Percentiles rank a stretch among this genome's conserved stretches.
These are phyloP conservation scores for Amanita polypyramis DNA, from an alignment of 768 basidiomycete species.

Conservation along the genomic window DNA sequence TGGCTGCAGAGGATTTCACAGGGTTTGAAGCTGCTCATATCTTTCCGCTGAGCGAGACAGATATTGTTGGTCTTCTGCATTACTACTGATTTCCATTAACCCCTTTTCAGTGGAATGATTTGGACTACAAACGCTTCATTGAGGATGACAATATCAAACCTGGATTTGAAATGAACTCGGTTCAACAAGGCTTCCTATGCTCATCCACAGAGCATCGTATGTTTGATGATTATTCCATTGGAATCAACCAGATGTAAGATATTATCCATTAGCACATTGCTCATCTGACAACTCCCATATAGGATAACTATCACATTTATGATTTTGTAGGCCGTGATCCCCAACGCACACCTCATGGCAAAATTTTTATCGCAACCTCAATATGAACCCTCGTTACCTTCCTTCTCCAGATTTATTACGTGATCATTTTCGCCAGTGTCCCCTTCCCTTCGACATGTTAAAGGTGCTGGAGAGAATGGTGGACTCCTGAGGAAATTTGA, in stretches of 20 bases:
- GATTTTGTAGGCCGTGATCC: slow-evolving; percentile 11
- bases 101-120: slow-evolving; percentile 11
- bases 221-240: slow-evolving; percentile 13
- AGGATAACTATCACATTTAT: slow-evolving; percentile 11
- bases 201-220: slow-evolving; percentile 11
- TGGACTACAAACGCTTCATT: slow-evolving; percentile 12
- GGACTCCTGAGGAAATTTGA: slow-evolving; percentile 10
- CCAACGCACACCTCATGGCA: slow-evolving; percentile 10
- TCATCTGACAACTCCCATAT: not conserved
- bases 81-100: slow-evolving; percentile 3
- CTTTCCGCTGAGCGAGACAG: slow-evolving; percentile 11
- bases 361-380: slow-evolving; percentile 6
- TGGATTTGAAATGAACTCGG: slow-evolving; percentile 12
- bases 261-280: not conserved
- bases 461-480: slow-evolving; percentile 7
- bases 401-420: slow-evolving; percentile 14
- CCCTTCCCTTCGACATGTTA: slow-evolving; percentile 15
- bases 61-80: slow-evolving; percentile 8
- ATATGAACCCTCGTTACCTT: slow-evolving; percentile 12
- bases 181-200: slow-evolving; percentile 14
- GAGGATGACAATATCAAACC: slow-evolving; percentile 10
- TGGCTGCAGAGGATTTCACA: slow-evolving; percentile 11
- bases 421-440: slow-evolving; percentile 15
- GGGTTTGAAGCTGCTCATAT: slow-evolving; percentile 14
- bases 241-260: slow-evolving; percentile 12